phyloP scores from a whole-genome alignment of 129 eudicot genomes.

The Helianthus annuus region DNA sequence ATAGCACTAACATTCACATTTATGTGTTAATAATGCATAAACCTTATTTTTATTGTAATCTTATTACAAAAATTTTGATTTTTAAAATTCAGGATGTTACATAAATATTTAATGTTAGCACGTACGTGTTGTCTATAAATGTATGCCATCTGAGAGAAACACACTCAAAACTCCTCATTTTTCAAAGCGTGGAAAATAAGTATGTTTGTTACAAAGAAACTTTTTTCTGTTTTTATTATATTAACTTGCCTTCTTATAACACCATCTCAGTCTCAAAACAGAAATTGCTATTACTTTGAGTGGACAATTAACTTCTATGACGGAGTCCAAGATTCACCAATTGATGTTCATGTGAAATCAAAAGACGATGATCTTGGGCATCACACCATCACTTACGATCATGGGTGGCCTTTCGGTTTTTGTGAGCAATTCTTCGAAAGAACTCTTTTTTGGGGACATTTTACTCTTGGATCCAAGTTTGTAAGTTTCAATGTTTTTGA shows the following conservation, averaged over 20 bases:
- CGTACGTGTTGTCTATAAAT: background rate
- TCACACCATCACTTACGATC: background rate
- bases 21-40: no score
- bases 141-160: background rate
- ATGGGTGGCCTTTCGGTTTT: background rate
- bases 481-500: conserved; percentile 7
- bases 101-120: background rate
- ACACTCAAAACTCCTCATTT: background rate
- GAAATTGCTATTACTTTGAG: background rate
- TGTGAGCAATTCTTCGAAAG: background rate
- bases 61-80: no score
- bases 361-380: conserved; percentile 13
- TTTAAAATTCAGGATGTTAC: no score
- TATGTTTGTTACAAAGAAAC: background rate
- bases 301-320: conserved; percentile 13
- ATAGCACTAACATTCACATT: no score
- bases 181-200: background rate
- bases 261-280: background rate
- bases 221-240: background rate
- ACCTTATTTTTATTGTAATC: no score
- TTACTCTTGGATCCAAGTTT: background rate
- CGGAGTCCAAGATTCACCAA: conserved; percentile 11
- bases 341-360: conserved; percentile 3
- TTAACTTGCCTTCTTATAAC: background rate
- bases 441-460: conserved; percentile 14